Evolutionary conservation across 257 asterid genomes (phyloP).

Genomic region (Rauvolfia tetraphylla): DNA sequence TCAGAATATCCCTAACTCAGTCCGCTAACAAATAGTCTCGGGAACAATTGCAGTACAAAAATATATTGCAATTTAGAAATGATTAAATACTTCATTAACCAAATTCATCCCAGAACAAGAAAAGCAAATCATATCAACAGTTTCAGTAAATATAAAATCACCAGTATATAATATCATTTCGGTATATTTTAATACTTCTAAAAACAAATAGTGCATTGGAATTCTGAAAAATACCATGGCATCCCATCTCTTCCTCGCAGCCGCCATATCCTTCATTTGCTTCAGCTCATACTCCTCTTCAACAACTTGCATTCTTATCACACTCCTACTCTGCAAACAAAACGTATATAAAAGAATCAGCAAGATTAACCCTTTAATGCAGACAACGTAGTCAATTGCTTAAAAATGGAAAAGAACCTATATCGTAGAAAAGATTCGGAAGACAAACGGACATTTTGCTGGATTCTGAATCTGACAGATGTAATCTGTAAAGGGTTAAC

Average conservation of each 20-base stretch:
- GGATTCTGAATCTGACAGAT: slow-evolving; percentile 26
- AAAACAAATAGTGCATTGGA: not conserved
- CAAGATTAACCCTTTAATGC: not conserved
- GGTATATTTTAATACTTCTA: not conserved
- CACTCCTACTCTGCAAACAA: slow-evolving; percentile 39
- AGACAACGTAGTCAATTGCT: slow-evolving; percentile 12
- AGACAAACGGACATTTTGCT: slow-evolving; percentile 29
- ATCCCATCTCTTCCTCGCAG: slow-evolving; percentile 97
- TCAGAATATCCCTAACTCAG: not conserved
- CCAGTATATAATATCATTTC: not conserved
- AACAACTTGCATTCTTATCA: slow-evolving; percentile 65
- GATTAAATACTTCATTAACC: not conserved
- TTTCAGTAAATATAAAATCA: not conserved
- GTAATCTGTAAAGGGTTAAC: slow-evolving; percentile 31
- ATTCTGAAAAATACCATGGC: slow-evolving; percentile 54
- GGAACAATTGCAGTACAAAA: not conserved
- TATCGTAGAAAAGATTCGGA: not conserved
- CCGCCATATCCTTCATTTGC: slow-evolving; percentile 96
- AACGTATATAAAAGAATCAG: slow-evolving; percentile 7
- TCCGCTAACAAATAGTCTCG: not conserved
- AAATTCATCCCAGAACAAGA: too few relatives aligned
- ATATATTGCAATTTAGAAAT: not conserved
- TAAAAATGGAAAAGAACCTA: not conserved
- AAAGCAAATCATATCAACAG: not conserved
- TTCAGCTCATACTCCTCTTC: slow-evolving; percentile 87